Conservation (phyloP, 257 asterid genomes). For the Euphrasia confusa region DNA sequence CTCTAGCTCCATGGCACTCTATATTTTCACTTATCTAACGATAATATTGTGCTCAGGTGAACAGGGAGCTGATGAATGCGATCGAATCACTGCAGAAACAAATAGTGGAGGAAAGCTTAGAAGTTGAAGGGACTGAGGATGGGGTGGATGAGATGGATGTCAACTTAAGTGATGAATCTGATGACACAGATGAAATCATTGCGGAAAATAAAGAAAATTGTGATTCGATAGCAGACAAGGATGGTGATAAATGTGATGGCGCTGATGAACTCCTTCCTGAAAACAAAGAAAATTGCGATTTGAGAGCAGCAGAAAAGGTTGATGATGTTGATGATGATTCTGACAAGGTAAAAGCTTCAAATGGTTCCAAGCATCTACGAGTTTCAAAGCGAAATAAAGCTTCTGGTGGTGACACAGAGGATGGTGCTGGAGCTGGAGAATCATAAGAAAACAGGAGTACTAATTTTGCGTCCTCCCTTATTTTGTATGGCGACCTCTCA, state of each 20-base stretch:
- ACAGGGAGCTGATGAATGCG: constrained; percentile 72
- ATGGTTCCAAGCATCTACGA: constrained; percentile 17
- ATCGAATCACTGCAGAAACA: constrained; percentile 61
- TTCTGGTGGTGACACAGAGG: not conserved
- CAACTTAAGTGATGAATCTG: constrained; percentile 25
- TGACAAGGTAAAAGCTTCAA: constrained; percentile 16
- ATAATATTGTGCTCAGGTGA: constrained; percentile 47
- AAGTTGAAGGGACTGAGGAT: constrained; percentile 33
- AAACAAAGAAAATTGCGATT: not conserved
- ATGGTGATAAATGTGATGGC: constrained; percentile 2
- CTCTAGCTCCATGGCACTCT: too few relatives aligned
- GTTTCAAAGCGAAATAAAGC: constrained; percentile 32
- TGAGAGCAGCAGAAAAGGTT: not conserved
- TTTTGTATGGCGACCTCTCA: constrained; percentile 7
- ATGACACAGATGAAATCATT: not conserved
- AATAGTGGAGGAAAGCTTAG: constrained; percentile 49
- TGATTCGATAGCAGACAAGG: constrained; percentile 29
- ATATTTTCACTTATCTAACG: constrained; percentile 3
- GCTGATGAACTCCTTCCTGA: not conserved
- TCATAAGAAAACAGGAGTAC: too few relatives aligned
- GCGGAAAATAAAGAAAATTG: constrained; percentile 37
- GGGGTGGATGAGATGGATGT: constrained; percentile 27
- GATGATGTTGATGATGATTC: not conserved
- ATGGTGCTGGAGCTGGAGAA: too few relatives aligned
- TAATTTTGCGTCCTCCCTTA: constrained; percentile 1